Conservation (phyloP, 2,329 filamentous ascomycete genomes). For the Talaromyces amestolkiae region DNA sequence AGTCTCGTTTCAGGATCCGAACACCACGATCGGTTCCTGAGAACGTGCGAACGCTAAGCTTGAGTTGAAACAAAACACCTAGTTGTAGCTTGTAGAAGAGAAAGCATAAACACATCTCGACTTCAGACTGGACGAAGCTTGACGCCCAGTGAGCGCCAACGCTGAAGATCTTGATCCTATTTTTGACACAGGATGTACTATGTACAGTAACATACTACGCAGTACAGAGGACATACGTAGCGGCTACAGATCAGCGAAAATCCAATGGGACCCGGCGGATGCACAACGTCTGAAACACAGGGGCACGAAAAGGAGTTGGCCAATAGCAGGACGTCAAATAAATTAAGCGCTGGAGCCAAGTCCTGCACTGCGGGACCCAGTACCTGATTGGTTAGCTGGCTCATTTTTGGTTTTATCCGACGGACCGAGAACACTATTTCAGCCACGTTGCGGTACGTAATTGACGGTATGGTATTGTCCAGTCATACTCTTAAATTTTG, state of each 20-base stretch:
- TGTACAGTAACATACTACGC: neutral
- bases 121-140: neutral
- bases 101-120: neutral
- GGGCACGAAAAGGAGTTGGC: neutral
- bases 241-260: neutral
- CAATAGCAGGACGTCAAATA: neutral
- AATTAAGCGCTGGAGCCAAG: neutral
- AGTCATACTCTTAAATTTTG: too few species aligned
- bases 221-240: neutral
- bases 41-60: neutral
- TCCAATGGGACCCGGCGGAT: neutral
- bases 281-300: conserved; percentile 10
- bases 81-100: neutral
- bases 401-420: neutral
- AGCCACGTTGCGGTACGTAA: neutral
- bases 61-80: neutral
- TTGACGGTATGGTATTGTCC: neutral
- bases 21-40: neutral
- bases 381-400: neutral
- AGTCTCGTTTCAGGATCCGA: neutral
- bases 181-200: neutral
- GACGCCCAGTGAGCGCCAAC: conserved; percentile 4
- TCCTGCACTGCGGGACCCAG: too few species aligned
- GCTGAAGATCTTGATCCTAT: neutral
- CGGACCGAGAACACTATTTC: conserved; percentile 1